These are phyloP conservation scores for Myxozyma udenii DNA, from an alignment of 805 yeast species.

Conservation along the genomic window DNA sequence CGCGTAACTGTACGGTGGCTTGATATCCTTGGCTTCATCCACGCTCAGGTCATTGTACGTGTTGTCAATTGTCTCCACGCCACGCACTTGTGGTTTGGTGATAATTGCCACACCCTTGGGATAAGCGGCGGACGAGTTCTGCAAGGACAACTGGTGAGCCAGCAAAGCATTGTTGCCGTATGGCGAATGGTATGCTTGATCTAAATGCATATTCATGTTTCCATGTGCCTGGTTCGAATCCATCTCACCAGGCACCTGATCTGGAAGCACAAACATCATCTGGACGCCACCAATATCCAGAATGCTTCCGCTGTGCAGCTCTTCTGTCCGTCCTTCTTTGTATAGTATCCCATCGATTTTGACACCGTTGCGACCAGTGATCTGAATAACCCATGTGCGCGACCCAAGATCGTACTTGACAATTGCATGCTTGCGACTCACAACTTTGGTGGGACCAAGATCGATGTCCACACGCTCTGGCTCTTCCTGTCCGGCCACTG, in stretches of 20 bases:
- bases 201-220: background rate
- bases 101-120: slow-evolving; percentile 46
- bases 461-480: slow-evolving; percentile 66
- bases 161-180: slow-evolving; percentile 19
- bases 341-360: slow-evolving; percentile 70
- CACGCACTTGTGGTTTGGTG: slow-evolving; percentile 43
- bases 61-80: slow-evolving; percentile 35
- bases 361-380: slow-evolving; percentile 89
- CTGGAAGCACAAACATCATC: slow-evolving; percentile 98
- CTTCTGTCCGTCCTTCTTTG: slow-evolving; percentile 41
- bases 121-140: slow-evolving; percentile 33
- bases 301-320: slow-evolving; percentile 80
- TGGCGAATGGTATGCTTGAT: background rate
- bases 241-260: slow-evolving; percentile 37
- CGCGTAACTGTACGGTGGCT: slow-evolving; percentile 96
- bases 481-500: slow-evolving; percentile 27
- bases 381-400: slow-evolving; percentile 81
- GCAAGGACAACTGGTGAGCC: slow-evolving; percentile 3
- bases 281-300: slow-evolving; percentile 96
- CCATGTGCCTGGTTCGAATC: slow-evolving; percentile 12
- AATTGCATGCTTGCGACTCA: slow-evolving; percentile 82
- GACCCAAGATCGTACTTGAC: slow-evolving; percentile 71
- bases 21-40: slow-evolving; percentile 87
- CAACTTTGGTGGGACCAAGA: slow-evolving; percentile 96
- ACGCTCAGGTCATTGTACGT: slow-evolving; percentile 54